A percentile compares a stretch with the other conserved stretches of the same genome.
Conservation (phyloP, 2,329 filamentous ascomycete genomes). For the Chrysoporthe puriensis region DNA sequence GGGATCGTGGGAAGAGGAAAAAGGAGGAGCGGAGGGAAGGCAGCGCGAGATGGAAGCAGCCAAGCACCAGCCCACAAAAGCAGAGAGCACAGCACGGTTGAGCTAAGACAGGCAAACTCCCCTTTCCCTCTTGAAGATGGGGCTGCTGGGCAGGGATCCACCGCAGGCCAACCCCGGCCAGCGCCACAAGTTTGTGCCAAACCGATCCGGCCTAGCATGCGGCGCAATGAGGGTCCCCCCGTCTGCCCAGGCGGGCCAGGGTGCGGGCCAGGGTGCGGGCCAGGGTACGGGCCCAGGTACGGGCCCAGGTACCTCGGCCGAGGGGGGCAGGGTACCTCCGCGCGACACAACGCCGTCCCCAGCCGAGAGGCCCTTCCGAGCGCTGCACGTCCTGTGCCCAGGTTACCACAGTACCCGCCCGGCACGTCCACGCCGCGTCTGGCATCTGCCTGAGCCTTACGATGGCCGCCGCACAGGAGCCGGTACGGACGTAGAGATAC, state of each 20-base stretch:
- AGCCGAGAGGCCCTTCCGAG: neutral
- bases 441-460: too few species aligned
- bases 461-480: too few species aligned
- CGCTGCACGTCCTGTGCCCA: too few species aligned
- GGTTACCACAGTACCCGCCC: neutral
- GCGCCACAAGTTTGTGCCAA: slow-evolving; percentile 20
- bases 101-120: slow-evolving; percentile 16
- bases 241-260: neutral
- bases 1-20: slow-evolving; percentile 7
- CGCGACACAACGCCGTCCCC: neutral
- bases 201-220: slow-evolving; percentile 24
- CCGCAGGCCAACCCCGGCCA: slow-evolving; percentile 14
- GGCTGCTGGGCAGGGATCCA: slow-evolving; percentile 11
- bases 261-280: neutral
- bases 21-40: slow-evolving; percentile 9
- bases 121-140: slow-evolving; percentile 18
- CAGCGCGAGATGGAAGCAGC: slow-evolving; percentile 15
- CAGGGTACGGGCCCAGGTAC: slow-evolving; percentile 1
- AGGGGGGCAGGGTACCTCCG: neutral
- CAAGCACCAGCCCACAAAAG: slow-evolving; percentile 5
- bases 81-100: slow-evolving; percentile 10
- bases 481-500: too few species aligned
- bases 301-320: neutral
- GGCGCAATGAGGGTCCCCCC: neutral
- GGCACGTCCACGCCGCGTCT: neutral